phyloP scores from a whole-genome alignment of 768 basidiomycete species.

The Thelephora ganbajun region DNA sequence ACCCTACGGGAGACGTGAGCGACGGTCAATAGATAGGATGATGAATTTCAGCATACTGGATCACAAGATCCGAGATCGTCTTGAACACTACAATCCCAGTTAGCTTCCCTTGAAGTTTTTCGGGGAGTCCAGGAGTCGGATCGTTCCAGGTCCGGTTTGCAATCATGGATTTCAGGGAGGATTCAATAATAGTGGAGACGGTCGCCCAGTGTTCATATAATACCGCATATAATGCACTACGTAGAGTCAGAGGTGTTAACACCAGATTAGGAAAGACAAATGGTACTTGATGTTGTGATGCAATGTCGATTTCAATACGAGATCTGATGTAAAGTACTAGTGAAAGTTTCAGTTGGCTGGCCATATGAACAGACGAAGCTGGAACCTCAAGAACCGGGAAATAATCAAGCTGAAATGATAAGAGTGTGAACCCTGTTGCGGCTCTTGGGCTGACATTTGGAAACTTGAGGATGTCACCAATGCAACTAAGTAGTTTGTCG shows the following conservation, averaged over 20 bases:
- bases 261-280: neutral
- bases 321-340: slow-evolving; percentile 18
- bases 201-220: slow-evolving; percentile 16
- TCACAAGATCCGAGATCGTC: slow-evolving; percentile 12
- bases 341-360: neutral
- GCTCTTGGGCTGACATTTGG: slow-evolving; percentile 9
- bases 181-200: slow-evolving; percentile 9
- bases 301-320: slow-evolving; percentile 17
- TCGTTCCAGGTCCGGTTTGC: slow-evolving; percentile 14
- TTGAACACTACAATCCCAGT: slow-evolving; percentile 17
- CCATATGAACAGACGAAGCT: neutral
- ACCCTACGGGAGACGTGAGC: slow-evolving; percentile 21
- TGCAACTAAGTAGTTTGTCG: slow-evolving; percentile 14
- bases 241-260: neutral
- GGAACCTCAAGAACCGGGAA: slow-evolving; percentile 18
- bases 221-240: slow-evolving; percentile 11
- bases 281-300: slow-evolving; percentile 18
- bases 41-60: slow-evolving; percentile 7
- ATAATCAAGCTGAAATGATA: slow-evolving; percentile 21
- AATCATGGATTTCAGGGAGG: slow-evolving; percentile 15
- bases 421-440: slow-evolving; percentile 1
- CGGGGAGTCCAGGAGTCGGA: slow-evolving; percentile 2
- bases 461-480: slow-evolving; percentile 19
- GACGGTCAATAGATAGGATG: neutral
- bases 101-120: slow-evolving; percentile 7